Percentiles rank a stretch among this genome's conserved stretches.
Evolutionary conservation across 2,329 filamentous ascomycete species (phyloP).

Genomic region (Botrytis elliptica): DNA sequence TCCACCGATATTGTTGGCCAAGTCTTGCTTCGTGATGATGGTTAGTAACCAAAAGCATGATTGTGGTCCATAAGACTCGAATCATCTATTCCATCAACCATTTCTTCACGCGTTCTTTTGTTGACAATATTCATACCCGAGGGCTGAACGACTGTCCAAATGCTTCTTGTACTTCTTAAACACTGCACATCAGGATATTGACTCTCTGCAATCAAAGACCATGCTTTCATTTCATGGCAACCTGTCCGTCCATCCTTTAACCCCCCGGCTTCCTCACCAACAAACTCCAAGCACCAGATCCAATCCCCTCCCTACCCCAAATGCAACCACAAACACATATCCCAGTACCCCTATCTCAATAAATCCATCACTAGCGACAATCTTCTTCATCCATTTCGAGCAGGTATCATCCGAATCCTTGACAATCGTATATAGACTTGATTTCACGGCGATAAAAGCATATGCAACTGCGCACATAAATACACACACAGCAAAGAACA

Average conservation of each 20-base stretch:
- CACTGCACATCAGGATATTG: not conserved
- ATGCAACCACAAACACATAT: slow-evolving; percentile 3
- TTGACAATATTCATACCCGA: not conserved
- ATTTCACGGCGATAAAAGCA: not conserved
- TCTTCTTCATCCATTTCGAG: not conserved
- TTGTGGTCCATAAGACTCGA: not conserved
- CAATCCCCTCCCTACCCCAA: slow-evolving; percentile 2
- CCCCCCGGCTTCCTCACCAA: not conserved
- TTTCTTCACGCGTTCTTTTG: not conserved
- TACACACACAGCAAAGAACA: not conserved
- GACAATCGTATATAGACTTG: not conserved
- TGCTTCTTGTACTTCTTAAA: not conserved
- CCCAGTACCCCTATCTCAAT: slow-evolving; percentile 1
- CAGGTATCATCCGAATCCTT: not conserved
- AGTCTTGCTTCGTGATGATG: not conserved
- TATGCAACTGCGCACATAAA: slow-evolving; percentile 12
- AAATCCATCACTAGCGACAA: not conserved
- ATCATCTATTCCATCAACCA: not conserved
- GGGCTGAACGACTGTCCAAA: not conserved
- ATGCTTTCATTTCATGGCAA: not conserved
- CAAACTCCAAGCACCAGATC: slow-evolving; percentile 10
- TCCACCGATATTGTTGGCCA: not conserved
- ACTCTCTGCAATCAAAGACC: not conserved
- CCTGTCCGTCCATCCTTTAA: not conserved
- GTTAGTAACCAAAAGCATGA: not conserved